phyloP scores from a whole-genome alignment of 805 yeast species.

The Candida tallmaniae region DNA sequence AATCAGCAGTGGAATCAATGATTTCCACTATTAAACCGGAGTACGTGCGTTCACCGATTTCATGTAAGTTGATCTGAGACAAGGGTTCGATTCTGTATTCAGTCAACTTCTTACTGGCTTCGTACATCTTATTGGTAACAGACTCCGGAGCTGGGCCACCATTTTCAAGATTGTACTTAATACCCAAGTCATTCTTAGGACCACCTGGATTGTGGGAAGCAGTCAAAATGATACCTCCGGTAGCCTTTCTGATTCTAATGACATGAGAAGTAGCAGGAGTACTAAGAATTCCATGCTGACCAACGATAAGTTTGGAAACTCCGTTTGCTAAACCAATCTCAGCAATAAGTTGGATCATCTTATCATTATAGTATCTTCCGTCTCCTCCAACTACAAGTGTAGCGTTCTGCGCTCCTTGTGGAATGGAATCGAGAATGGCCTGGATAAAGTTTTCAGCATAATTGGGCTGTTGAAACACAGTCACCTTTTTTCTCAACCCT shows the following conservation, averaged over 20 bases:
- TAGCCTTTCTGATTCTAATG: slow-evolving; percentile 67
- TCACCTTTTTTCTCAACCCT: slow-evolving; percentile 89
- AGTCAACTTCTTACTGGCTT: slow-evolving; percentile 53
- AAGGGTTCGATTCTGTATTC: slow-evolving; percentile 52
- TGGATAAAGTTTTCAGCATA: slow-evolving; percentile 95
- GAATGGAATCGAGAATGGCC: slow-evolving; percentile 78
- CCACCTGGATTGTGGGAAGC: slow-evolving; percentile 99
- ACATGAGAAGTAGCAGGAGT: slow-evolving; percentile 97
- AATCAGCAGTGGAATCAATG: slow-evolving; percentile 76
- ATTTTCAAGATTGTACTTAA: slow-evolving; percentile 88
- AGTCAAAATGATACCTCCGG: slow-evolving; percentile 94
- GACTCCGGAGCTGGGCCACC: slow-evolving; percentile 99
- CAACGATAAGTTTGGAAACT: slow-evolving; percentile 77
- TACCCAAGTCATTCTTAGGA: slow-evolving; percentile 85
- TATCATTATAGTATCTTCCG: slow-evolving; percentile 86
- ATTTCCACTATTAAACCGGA: slow-evolving; percentile 73
- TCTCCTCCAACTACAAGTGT: slow-evolving; percentile 94
- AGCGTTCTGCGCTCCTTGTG: slow-evolving; percentile 76
- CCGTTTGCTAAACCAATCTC: slow-evolving; percentile 89
- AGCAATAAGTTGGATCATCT: slow-evolving; percentile 76
- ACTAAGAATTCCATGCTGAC: slow-evolving; percentile 82
- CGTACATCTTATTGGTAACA: slow-evolving; percentile 85
- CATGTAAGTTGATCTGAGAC: slow-evolving; percentile 59
- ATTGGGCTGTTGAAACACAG: slow-evolving; percentile 70
- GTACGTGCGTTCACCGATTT: slow-evolving; percentile 47